Evolutionary conservation across 192 early-diverging fungal species (phyloP), one percentile per base, ranked within the genome.

Genomic region (Coemansia sp.): DNA sequence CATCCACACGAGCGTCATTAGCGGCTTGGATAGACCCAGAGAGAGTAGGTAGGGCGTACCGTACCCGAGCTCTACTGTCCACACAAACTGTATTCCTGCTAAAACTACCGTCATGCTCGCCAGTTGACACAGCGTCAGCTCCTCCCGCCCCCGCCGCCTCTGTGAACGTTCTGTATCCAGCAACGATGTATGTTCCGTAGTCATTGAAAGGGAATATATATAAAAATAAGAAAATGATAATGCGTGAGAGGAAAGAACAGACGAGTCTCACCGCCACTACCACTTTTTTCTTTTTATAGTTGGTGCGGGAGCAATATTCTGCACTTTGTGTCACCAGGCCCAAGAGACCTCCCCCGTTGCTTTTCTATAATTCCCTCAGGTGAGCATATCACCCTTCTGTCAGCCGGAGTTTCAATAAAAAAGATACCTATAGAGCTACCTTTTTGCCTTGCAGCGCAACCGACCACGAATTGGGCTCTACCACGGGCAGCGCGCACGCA

Each of bases 1-100:
- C 62, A 98, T 81, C 96, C 96, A 98, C 5, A 98, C 96, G 18
- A 97, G 72, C 21, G 93, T 91, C 75, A 90, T 90, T 27, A 91
- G 70, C 6, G 92, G 82, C 68, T 91, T 90, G 12, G 92, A 85
- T 17, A 98, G 68, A 0, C 90, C 92, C 29, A 98, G 78, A 0
- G 88, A 85, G 38, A 91, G 82, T 19, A 98, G 71, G 59, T 93
- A 93, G 7, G 93, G 93, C 5, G 95, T 94, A 27, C 93, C 93
- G 46, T 80, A 83, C 4, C 73, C 81, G 27, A 80, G 65, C 62
- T 83, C 81, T 11, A 83, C 81, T 1, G 77, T 76, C 81, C 81
- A 83, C 15, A 72, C 72, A 52, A 83, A 83, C 70, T 83, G 81
- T 12, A 83, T 72, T 8, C 81, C 81, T 1, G 72, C 66, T 22